phyloP scores from a whole-genome alignment of 108 stramenopile genomes.

The Stephanodiscus triporus region DNA sequence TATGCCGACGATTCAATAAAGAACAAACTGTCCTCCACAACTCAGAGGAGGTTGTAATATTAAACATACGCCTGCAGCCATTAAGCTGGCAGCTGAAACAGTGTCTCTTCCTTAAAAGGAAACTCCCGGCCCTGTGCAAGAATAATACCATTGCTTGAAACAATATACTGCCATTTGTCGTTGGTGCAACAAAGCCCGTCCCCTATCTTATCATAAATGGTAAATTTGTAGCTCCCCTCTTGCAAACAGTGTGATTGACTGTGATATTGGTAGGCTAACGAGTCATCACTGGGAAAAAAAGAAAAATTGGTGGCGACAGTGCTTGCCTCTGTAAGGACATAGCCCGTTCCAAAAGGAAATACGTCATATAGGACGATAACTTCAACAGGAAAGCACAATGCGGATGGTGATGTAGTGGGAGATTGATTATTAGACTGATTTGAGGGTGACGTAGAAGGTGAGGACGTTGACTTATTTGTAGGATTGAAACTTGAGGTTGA shows the following conservation, averaged over 20 bases:
- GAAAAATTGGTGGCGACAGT: background rate
- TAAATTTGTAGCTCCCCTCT: conserved; percentile 15
- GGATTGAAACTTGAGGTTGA: background rate
- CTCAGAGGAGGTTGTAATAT: no score
- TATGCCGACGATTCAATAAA: no score
- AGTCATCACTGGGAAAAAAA: conserved; percentile 13
- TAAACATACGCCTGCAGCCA: no score
- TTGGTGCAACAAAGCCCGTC: conserved; percentile 22
- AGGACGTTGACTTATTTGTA: background rate
- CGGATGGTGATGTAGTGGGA: conserved; percentile 2
- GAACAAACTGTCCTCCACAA: no score
- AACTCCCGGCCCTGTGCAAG: conserved; percentile 13
- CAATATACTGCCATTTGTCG: conserved; percentile 5
- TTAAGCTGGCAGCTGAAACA: conserved; percentile 6
- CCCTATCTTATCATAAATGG: conserved; percentile 23
- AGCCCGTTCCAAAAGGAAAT: conserved; percentile 14
- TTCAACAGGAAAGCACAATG: background rate
- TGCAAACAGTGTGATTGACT: conserved; percentile 4
- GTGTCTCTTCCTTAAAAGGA: background rate
- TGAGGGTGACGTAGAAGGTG: background rate
- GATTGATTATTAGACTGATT: background rate
- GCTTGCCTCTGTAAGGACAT: background rate
- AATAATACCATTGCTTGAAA: conserved; percentile 5
- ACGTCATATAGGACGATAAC: conserved; percentile 5
- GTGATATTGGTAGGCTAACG: conserved; percentile 8